These are phyloP conservation scores for Casaregolazyma suthepensis DNA, from an alignment of 1,139 yeast genomes.

Conservation along the genomic window DNA sequence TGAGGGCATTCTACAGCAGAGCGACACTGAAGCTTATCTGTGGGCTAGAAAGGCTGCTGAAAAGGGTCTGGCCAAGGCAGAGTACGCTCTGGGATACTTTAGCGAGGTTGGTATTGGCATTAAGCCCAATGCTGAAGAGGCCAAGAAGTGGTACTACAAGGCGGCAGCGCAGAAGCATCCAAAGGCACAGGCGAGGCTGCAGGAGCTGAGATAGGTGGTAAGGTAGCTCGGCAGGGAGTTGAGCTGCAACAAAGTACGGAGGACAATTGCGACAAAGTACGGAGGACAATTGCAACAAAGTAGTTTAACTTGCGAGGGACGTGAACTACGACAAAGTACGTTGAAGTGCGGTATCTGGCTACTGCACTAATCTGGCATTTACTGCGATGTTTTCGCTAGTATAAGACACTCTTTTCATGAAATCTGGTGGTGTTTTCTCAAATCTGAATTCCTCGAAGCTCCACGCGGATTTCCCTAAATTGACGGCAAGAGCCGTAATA, in stretches of 20 bases:
- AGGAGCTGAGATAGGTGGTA: conserved; percentile 23
- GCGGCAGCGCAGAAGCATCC: conserved; percentile 59
- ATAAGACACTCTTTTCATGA: neutral
- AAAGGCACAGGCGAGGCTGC: conserved; percentile 43
- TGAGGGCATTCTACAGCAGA: conserved; percentile 59
- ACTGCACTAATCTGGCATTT: no score
- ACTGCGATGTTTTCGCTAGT: no score
- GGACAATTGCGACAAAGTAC: no score
- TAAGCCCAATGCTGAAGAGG: conserved; percentile 41
- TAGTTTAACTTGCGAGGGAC: no score
- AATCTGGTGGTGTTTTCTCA: no score
- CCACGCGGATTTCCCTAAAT: neutral
- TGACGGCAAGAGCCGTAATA: neutral
- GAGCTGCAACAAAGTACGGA: no score
- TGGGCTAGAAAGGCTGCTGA: conserved; percentile 90
- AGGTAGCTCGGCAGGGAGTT: no score
- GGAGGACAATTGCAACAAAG: no score
- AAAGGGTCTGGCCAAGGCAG: conserved; percentile 75
- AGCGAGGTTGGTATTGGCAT: conserved; percentile 76
- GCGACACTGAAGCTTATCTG: conserved; percentile 72
- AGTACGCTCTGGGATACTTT: conserved; percentile 75
- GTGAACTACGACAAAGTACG: no score
- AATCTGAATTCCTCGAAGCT: no score
- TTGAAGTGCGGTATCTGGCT: neutral
- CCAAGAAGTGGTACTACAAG: conserved; percentile 47